Base-by-base conservation (phyloP, 1,284 basidiomycete genomes). In the Cryptococcus jaspeensis region DNA sequence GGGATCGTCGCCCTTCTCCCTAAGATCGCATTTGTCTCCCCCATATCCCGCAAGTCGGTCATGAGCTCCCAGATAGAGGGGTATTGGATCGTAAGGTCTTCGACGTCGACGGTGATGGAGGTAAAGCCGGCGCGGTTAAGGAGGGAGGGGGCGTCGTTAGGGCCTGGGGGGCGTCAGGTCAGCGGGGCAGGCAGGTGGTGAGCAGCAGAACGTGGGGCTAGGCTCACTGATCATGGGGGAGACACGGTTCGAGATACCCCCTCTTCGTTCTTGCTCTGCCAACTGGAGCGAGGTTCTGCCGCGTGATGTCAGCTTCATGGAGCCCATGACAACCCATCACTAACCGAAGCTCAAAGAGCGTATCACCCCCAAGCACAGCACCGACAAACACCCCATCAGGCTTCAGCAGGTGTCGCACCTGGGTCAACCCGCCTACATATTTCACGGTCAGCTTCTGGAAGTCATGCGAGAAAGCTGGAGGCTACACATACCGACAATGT, bases 1-100 rank as follows among this genome's bases (percentile, higher is more conserved):
- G 85, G 84, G 42, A 99, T 81, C 58, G 57, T 64, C 8, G 74
- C 78, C 42, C 63, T 89, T 85, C 91, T 82, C 63, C 87, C 90
- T 51, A 94, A 79, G 37, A 96, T 85, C 5, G 94, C 92, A 72
- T 97, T 99, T 54, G 85, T 87, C 76, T 99, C 96, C 45, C 96
- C 96, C 96, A 99, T 99, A 73, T 92, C 87, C 49, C 86, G 83
- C 45, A 99, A 77, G 74, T 99, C 96, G 49, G 93, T 86, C 74
- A 99, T 83, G 16, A 99, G 83, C 75, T 99, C 96, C 87, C 89
- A 98, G 83, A 98, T 95, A 53, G 87, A 89, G 0, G 96, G 96
- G 70, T 98, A 99, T 9, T 84, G 84, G 38, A 98, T 86, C 57
- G 85, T 85, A 23, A 99, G 82, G 78, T 99, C 96, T 72, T 99